phyloP scores from a whole-genome alignment of 139 green algal species.

The Parachlorella kessleri region DNA sequence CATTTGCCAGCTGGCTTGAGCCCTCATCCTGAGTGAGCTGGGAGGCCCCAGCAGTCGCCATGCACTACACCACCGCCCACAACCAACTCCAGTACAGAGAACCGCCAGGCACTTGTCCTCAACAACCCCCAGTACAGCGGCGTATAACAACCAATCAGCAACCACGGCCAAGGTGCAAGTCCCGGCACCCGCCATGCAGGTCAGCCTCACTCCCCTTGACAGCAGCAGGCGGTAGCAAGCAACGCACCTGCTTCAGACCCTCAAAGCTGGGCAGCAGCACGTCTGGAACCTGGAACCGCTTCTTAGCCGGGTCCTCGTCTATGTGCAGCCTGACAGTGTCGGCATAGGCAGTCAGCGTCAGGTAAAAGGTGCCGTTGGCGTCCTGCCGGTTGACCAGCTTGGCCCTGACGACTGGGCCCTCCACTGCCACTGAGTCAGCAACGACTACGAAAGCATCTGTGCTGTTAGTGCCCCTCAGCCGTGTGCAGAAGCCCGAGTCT shows the following conservation, averaged over 20 bases:
- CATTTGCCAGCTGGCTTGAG: too few species aligned
- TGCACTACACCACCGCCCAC: too few species aligned
- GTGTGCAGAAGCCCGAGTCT: constrained; percentile 83
- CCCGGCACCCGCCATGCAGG: too few species aligned
- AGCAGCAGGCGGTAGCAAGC: too few species aligned
- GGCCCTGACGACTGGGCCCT: constrained; percentile 47
- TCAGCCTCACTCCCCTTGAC: too few species aligned
- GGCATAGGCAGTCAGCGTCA: constrained; percentile 71
- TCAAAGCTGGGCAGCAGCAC: constrained; percentile 65
- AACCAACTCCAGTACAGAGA: too few species aligned
- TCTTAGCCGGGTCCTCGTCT: constrained; percentile 58
- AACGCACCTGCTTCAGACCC: constrained; percentile 12
- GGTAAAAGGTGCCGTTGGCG: constrained; percentile 41
- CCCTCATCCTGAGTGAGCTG: too few species aligned
- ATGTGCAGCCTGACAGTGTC: constrained; percentile 79
- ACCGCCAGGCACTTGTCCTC: too few species aligned
- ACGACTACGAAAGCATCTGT: constrained; percentile 60
- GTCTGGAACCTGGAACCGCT: constrained; percentile 77
- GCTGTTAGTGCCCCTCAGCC: constrained; percentile 63
- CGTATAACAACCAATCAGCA: too few species aligned
- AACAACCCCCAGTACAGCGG: too few species aligned
- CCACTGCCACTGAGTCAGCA: constrained; percentile 52
- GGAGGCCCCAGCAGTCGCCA: too few species aligned
- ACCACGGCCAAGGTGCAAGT: too few species aligned
- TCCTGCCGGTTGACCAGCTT: constrained; percentile 49